A percentile compares a stretch with the other conserved stretches of the same genome.
Evolutionary conservation across 805 yeast genomes (phyloP).

Genomic region (Tetrapisispora iriomotensis): DNA sequence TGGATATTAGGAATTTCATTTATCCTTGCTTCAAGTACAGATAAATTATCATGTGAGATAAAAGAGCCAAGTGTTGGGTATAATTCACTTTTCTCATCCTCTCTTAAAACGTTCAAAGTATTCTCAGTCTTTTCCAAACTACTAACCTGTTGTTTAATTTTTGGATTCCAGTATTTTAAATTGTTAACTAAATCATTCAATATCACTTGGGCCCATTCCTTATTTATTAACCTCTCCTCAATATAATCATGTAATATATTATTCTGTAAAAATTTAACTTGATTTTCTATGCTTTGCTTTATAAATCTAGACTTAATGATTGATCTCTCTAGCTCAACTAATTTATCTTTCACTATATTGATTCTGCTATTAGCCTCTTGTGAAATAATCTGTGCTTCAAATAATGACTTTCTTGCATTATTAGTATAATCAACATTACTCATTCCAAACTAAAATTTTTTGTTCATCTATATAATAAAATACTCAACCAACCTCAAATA

Average conservation of each 20-base stretch:
- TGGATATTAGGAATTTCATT: constrained; percentile 26
- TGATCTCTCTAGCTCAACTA: neutral
- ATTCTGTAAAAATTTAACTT: constrained; percentile 34
- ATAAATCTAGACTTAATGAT: constrained; percentile 30
- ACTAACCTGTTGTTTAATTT: constrained; percentile 27
- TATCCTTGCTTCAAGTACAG: constrained; percentile 23
- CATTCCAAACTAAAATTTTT: neutral
- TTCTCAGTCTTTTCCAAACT: constrained; percentile 31
- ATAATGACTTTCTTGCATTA: constrained; percentile 40
- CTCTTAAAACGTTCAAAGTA: constrained; percentile 15
- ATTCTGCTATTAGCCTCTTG: constrained; percentile 39
- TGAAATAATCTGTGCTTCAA: constrained; percentile 42
- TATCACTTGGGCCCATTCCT: constrained; percentile 16
- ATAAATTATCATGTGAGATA: constrained; percentile 34
- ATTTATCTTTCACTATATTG: constrained; percentile 20
- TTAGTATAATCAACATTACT: constrained; percentile 28
- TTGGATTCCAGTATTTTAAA: constrained; percentile 25
- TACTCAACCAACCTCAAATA: too few species aligned
- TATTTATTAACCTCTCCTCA: constrained; percentile 20
- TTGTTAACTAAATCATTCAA: constrained; percentile 15
- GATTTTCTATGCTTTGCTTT: constrained; percentile 38
- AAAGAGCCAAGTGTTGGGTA: constrained; percentile 37
- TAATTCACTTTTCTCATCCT: constrained; percentile 5
- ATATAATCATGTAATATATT: constrained; percentile 24
- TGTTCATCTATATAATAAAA: neutral